Conservation (phyloP, 495 filamentous ascomycete genomes). For the Daldinia bambusicola region DNA sequence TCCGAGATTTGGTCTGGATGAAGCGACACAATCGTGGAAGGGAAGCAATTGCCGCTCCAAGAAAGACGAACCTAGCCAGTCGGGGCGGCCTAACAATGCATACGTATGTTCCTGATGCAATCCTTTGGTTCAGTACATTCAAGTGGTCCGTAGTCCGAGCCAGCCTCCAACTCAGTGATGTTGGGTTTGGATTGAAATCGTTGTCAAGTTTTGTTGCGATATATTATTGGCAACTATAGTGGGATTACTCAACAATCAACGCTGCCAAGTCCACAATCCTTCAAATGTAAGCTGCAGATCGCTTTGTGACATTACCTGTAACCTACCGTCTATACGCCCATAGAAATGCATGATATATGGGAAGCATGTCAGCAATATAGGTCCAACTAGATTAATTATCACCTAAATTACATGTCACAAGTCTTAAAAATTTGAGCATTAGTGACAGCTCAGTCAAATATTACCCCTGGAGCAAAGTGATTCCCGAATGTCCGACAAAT, state of each 20-base stretch:
- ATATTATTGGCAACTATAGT: background rate
- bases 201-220: background rate
- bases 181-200: background rate
- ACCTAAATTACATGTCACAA: background rate
- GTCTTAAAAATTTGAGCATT: too few relatives aligned
- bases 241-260: background rate
- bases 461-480: background rate
- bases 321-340: background rate
- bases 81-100: too few relatives aligned
- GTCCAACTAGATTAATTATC: background rate
- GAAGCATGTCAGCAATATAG: background rate
- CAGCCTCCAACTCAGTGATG: background rate
- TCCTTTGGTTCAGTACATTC: background rate
- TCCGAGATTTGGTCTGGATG: background rate
- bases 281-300: slow-evolving; percentile 6
- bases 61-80: background rate
- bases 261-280: background rate
- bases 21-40: background rate
- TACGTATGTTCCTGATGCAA: background rate
- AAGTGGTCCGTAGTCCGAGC: background rate
- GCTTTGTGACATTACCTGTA: background rate
- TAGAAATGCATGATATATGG: background rate
- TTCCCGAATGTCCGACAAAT: too few relatives aligned
- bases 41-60: background rate
- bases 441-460: background rate